Percentiles rank a stretch among this genome's conserved stretches.
Conservation (phyloP, 1,139 yeast genomes). For the Saccharomyces hybrid region DNA sequence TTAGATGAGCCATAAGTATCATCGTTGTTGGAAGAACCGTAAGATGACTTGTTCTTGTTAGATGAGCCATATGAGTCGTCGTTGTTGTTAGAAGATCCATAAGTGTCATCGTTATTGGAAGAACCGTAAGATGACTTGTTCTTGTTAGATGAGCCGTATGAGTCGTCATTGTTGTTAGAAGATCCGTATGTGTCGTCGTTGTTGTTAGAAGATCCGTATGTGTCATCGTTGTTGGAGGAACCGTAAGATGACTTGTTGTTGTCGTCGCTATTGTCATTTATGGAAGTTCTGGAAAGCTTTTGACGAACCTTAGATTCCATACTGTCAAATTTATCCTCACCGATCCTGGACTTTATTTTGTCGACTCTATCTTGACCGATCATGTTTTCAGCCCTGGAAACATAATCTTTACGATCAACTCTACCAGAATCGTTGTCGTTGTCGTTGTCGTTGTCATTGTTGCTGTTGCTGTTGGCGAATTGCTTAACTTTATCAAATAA, state of each 20-base stretch:
- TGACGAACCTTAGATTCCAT: conserved; percentile 21
- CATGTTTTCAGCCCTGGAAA: conserved; percentile 18
- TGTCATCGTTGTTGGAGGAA: neutral
- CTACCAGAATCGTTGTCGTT: conserved; percentile 4
- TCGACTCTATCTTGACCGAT: conserved; percentile 23
- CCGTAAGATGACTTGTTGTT: neutral
- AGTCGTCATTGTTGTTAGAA: too few species aligned
- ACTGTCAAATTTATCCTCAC: conserved; percentile 23
- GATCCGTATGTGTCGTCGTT: too few species aligned
- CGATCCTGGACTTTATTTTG: conserved; percentile 19
- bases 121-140: too few species aligned
- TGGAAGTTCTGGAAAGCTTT: conserved; percentile 20
- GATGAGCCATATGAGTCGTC: too few species aligned
- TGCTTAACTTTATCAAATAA: conserved; percentile 19
- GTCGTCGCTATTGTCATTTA: conserved; percentile 16
- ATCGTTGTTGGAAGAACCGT: too few species aligned
- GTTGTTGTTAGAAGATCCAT: conserved; percentile 2
- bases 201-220: too few species aligned
- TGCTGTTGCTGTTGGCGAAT: conserved; percentile 6
- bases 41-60: too few species aligned
- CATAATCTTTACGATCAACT: conserved; percentile 12
- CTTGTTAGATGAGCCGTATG: too few species aligned
- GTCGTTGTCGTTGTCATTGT: conserved; percentile 3
- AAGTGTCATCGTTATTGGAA: too few species aligned
- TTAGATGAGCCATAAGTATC: too few species aligned